These are phyloP conservation scores for Amanita phalloides DNA, from an alignment of 768 basidiomycete genomes.

Conservation along the genomic window DNA sequence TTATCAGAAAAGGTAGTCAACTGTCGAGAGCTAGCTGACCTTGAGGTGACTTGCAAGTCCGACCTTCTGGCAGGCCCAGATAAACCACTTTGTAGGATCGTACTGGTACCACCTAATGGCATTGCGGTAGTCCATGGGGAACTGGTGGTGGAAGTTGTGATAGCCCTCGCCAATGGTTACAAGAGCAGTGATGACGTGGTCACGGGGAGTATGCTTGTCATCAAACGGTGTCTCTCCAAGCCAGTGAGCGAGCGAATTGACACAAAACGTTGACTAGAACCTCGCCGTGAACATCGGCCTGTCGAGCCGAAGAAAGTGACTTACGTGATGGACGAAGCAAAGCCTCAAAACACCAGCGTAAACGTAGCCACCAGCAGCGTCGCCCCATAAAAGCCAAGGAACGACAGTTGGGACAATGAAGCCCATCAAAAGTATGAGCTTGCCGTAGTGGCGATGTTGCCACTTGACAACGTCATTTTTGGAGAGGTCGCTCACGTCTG, in stretches of 20 bases:
- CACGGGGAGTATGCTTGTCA: slow-evolving; percentile 89
- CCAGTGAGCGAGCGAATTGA: slow-evolving; percentile 96
- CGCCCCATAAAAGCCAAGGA: slow-evolving; percentile 76
- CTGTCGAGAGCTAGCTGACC: slow-evolving; percentile 15
- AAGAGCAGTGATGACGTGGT: slow-evolving; percentile 83
- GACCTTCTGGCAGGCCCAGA: slow-evolving; percentile 44
- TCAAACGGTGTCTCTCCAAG: slow-evolving; percentile 89
- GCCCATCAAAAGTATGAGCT: slow-evolving; percentile 58
- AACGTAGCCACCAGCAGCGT: slow-evolving; percentile 77
- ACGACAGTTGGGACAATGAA: slow-evolving; percentile 68
- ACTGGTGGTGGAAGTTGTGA: slow-evolving; percentile 96
- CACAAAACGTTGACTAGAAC: slow-evolving; percentile 85
- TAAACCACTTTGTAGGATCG: slow-evolving; percentile 92
- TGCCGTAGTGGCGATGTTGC: slow-evolving; percentile 79
- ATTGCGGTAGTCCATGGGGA: slow-evolving; percentile 96
- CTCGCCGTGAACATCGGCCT: slow-evolving; percentile 5
- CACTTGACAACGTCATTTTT: slow-evolving; percentile 74
- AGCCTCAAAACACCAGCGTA: slow-evolving; percentile 76
- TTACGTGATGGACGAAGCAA: slow-evolving; percentile 80
- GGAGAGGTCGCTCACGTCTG: slow-evolving; percentile 79
- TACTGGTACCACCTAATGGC: slow-evolving; percentile 94
- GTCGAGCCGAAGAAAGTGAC: slow-evolving; percentile 16
- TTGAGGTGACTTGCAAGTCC: slow-evolving; percentile 69
- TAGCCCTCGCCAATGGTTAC: slow-evolving; percentile 94
- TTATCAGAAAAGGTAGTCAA: neutral